Percentiles rank a stretch among this genome's conserved stretches.
Conservation (phyloP, 2,329 filamentous ascomycete genomes). For the Alternaria tenuissima region DNA sequence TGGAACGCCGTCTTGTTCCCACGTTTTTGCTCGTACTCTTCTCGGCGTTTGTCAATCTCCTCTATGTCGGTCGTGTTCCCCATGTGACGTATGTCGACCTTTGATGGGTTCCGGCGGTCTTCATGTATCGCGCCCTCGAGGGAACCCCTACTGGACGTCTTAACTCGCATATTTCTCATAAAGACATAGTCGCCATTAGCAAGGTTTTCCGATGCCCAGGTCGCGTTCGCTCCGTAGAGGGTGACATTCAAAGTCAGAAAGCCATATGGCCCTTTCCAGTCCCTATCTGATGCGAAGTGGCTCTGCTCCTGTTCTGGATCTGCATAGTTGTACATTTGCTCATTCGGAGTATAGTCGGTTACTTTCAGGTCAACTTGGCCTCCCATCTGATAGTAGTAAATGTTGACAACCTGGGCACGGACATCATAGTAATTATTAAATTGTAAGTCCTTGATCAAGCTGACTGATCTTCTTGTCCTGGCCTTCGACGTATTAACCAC, state of each 20-base stretch:
- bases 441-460: constrained; percentile 69
- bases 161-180: constrained; percentile 77
- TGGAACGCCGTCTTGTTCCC: constrained; percentile 23
- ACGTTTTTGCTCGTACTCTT: constrained; percentile 63
- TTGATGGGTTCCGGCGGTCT: constrained; percentile 62
- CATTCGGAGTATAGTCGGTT: constrained; percentile 58
- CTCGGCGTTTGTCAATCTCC: constrained; percentile 63
- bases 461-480: constrained; percentile 45
- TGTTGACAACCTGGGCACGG: constrained; percentile 73
- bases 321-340: constrained; percentile 65
- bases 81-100: constrained; percentile 63
- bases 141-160: constrained; percentile 58
- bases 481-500: constrained; percentile 9
- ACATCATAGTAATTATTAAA: constrained; percentile 70
- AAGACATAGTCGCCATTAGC: constrained; percentile 68
- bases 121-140: constrained; percentile 77
- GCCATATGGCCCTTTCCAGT: constrained; percentile 80
- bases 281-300: constrained; percentile 37
- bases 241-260: constrained; percentile 75
- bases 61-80: constrained; percentile 15
- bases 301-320: constrained; percentile 43
- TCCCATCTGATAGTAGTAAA: constrained; percentile 52
- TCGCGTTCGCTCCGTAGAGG: constrained; percentile 73
- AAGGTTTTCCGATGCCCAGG: constrained; percentile 64
- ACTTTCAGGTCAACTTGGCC: constrained; percentile 41